Evolutionary conservation across 768 basidiomycete species (phyloP).

Genomic region (Cubamyces sp.): DNA sequence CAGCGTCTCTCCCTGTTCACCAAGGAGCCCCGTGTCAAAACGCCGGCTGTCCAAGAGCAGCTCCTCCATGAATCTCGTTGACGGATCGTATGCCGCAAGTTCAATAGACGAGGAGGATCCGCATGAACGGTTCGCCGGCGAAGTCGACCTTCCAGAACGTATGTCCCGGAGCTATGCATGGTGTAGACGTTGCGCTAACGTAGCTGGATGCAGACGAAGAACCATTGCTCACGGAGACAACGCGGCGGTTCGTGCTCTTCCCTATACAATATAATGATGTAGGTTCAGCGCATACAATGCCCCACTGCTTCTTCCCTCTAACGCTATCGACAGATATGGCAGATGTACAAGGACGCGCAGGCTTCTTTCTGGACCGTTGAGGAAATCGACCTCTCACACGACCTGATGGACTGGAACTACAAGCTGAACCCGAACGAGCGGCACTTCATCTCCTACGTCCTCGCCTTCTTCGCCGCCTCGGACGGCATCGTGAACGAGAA

Average conservation of each 20-base stretch:
- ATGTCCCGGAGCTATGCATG: constrained; percentile 16
- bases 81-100: neutral
- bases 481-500: constrained; percentile 98
- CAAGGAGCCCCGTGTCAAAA: constrained; percentile 18
- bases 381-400: constrained; percentile 89
- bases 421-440: constrained; percentile 82
- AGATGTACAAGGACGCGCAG: constrained; percentile 93
- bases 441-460: constrained; percentile 88
- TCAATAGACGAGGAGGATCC: constrained; percentile 26
- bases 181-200: too few relatives aligned
- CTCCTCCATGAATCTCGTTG: neutral
- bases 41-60: constrained; percentile 4
- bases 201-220: constrained; percentile 57
- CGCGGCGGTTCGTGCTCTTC: constrained; percentile 86
- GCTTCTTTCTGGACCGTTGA: constrained; percentile 95
- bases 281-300: constrained; percentile 27
- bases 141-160: constrained; percentile 56
- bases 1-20: constrained; percentile 10
- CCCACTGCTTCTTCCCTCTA: neutral
- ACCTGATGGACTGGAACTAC: constrained; percentile 82
- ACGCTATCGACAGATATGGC: constrained; percentile 73
- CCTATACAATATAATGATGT: constrained; percentile 94
- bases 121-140: constrained; percentile 54
- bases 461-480: constrained; percentile 96
- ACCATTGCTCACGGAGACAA: constrained; percentile 77